Percentiles rank a stretch among this genome's conserved stretches.
phyloP scores from a whole-genome alignment of 192 early-diverging fungal genomes.

The Coemansia sp. region DNA sequence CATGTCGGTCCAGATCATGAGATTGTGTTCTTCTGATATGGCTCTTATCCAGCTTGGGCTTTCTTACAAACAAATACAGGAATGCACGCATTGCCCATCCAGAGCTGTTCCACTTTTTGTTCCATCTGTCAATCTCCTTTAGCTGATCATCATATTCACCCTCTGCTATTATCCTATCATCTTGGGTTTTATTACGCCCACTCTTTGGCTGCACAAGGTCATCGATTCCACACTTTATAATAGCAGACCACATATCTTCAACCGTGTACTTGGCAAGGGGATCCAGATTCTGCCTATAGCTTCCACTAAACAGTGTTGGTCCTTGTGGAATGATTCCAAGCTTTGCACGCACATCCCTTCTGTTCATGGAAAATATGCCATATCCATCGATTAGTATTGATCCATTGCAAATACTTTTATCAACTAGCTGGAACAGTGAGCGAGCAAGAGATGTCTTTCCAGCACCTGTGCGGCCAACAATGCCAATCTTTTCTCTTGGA shows the following conservation, averaged over 20 bases:
- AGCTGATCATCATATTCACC: neutral
- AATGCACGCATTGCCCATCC: neutral
- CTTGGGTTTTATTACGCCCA: neutral
- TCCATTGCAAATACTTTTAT: conserved; percentile 44
- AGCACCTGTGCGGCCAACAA: conserved; percentile 62
- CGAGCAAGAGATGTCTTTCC: conserved; percentile 64
- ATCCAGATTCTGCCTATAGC: conserved; percentile 78
- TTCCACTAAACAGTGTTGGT: too few species aligned
- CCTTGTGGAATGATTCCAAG: too few species aligned
- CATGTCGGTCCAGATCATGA: too few species aligned
- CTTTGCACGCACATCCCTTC: too few species aligned
- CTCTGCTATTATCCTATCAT: neutral
- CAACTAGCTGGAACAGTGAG: too few species aligned
- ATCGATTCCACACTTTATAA: conserved; percentile 35
- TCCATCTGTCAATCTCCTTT: neutral
- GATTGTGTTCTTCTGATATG: too few species aligned
- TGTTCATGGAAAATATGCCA: too few species aligned
- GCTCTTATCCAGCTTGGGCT: neutral
- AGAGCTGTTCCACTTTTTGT: neutral
- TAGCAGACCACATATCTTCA: conserved; percentile 63
- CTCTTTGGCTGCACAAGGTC: neutral
- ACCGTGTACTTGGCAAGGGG: conserved; percentile 70
- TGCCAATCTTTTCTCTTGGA: too few species aligned
- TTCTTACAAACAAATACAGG: neutral
- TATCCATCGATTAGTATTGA: conserved; percentile 75